These are phyloP conservation scores for Aspergillus sp. DNA, from an alignment of 2,329 filamentous ascomycete genomes.

Conservation along the genomic window DNA sequence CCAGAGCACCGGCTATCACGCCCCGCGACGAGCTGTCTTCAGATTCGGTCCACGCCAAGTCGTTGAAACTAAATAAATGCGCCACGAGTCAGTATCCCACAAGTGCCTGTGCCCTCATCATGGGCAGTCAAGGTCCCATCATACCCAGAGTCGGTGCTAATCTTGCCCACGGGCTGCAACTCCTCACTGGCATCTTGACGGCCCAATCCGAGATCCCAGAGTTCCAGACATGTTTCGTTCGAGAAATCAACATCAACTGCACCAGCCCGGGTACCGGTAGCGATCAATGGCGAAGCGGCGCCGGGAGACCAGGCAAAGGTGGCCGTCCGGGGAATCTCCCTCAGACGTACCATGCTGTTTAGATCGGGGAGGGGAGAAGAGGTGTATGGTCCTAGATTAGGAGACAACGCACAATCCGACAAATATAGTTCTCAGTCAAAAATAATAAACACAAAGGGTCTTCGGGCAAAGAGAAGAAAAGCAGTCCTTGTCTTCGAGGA, in stretches of 20 bases:
- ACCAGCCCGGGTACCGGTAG: constrained; percentile 88
- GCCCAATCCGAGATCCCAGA: constrained; percentile 89
- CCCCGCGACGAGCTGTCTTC: constrained; percentile 66
- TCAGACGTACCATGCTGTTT: constrained; percentile 76
- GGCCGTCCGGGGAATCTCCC: constrained; percentile 93
- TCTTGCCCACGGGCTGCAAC: constrained; percentile 73
- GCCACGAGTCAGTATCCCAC: constrained; percentile 14
- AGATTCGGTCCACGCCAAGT: constrained; percentile 86
- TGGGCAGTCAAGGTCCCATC: constrained; percentile 1
- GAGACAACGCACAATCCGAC: constrained; percentile 9
- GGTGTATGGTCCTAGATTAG: constrained; percentile 14
- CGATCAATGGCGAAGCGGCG: constrained; percentile 68
- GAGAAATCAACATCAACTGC: constrained; percentile 97
- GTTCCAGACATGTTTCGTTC: constrained; percentile 88
- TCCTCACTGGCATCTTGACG: constrained; percentile 67
- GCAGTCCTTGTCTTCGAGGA: constrained; percentile 21
- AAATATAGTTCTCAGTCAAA: constrained; percentile 11
- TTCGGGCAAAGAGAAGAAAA: constrained; percentile 8
- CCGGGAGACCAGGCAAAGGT: constrained; percentile 95
- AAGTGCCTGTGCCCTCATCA: no score
- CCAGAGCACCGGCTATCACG: constrained; percentile 88
- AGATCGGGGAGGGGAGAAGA: constrained; percentile 8
- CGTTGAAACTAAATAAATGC: constrained; percentile 67
- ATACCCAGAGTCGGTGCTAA: constrained; percentile 85
- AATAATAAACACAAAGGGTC: background rate